Base-by-base conservation (phyloP, 495 filamentous ascomycete genomes). In the Xylaria castorea region DNA sequence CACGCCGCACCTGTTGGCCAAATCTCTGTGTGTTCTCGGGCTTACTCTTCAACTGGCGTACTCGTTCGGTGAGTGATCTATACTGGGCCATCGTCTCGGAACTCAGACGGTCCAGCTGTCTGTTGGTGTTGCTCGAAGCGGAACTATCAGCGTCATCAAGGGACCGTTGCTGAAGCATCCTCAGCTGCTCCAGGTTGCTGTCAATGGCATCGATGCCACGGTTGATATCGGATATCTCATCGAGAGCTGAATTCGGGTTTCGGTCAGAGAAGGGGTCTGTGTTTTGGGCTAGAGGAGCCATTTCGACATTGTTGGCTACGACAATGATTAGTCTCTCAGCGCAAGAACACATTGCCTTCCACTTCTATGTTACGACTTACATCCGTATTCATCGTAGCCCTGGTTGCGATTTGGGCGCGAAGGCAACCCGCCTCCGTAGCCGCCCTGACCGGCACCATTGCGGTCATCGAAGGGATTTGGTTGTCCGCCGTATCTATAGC, bases 11-110 rank as follows among this genome's bases (percentile, higher is more conserved):
- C 83, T 97, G 94, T 36, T 91, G 89, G 65, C 85, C 85, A 75
- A 97, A 94, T 75, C 88, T 85, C 77, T 90, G 88, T 46, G 89
- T 89, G 57, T 88, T 90, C 68, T 93, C 92, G 53, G 92, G 93
- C 72, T 91, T 90, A 71, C 87, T 86, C 87, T 97, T 97, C 81
- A 97, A 85, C 71, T 86, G 85, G 82, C 91, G 92, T 71, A 98
- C 88, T 50, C 91, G 90, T 42, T 89, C 88, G 64, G 88, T 90
- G 71, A 98, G 87, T 71, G 86, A 87, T 67, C 91, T 91, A 81
- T 97, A 97, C 34, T 89, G 83, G 57, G 88, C 89, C 87, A 96
- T 97, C 74, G 94, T 94, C 72, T 94, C 89, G 32, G 91, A 80
- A 73, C 85, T 86, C 48, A 91, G 77, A 55, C 77, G 74, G 61